A percentile compares a stretch with the other conserved stretches of the same genome.
phyloP scores from a whole-genome alignment of 208 protist species.

The Acanthamoeba royreba region DNA sequence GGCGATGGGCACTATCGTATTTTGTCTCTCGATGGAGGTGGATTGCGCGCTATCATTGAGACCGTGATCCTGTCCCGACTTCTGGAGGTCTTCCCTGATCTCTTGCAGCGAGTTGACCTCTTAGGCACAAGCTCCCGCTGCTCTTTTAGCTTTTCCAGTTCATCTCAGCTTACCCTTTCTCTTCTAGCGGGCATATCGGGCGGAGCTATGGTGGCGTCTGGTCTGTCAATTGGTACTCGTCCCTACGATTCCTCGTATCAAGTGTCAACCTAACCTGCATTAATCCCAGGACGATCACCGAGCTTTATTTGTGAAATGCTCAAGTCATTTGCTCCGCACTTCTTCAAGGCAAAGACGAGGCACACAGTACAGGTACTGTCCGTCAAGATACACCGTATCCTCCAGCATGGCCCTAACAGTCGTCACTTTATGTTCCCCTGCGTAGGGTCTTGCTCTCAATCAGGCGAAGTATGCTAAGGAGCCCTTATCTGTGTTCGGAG shows the following conservation, averaged over 20 bases:
- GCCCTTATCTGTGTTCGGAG: neutral
- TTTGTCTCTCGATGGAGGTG: neutral
- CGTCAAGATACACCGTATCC: neutral
- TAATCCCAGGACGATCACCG: neutral
- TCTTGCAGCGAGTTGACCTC: neutral
- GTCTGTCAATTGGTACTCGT: neutral
- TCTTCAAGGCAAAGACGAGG: neutral
- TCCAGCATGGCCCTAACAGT: neutral
- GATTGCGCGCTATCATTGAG: neutral
- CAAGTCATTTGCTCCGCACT: neutral
- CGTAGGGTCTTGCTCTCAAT: neutral
- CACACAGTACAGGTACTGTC: neutral
- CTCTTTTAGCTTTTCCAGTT: neutral
- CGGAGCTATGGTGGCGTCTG: neutral
- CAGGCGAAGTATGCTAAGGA: neutral
- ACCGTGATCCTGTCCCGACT: neutral
- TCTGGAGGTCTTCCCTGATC: neutral
- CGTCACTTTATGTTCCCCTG: neutral
- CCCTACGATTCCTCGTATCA: neutral
- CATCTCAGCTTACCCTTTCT: neutral
- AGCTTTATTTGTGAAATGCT: neutral
- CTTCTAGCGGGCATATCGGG: neutral
- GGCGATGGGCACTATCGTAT: neutral
- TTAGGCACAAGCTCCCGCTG: neutral
- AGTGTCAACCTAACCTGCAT: neutral